Conservation (phyloP, 2,329 filamentous ascomycete genomes). For the Aspergillus sp. region DNA sequence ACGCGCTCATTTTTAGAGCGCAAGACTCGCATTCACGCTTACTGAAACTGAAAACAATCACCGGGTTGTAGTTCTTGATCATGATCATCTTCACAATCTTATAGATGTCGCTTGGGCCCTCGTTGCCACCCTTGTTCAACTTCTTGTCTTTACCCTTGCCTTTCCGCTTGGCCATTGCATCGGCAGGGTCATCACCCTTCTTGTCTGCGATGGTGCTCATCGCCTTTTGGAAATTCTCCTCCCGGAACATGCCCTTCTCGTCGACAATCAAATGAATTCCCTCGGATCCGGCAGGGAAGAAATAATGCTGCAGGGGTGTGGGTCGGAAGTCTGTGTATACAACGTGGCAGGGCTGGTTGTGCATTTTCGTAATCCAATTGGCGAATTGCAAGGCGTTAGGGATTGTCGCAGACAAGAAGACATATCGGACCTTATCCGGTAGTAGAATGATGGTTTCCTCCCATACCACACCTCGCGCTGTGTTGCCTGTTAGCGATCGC, state of each 20-base stretch:
- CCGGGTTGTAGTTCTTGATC: conserved; percentile 93
- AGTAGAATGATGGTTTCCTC: conserved; percentile 98
- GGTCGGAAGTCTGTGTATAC: conserved; percentile 98
- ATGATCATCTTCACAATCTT: conserved; percentile 99
- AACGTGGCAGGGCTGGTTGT: conserved; percentile 96
- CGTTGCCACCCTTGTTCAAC: conserved; percentile 78
- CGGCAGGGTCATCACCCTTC: conserved; percentile 78
- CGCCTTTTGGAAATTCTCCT: conserved; percentile 95
- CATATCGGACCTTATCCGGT: conserved; percentile 97
- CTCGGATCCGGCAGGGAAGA: conserved; percentile 88
- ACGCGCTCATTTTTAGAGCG: conserved; percentile 79
- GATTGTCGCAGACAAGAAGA: conserved; percentile 96
- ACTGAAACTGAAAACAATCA: conserved; percentile 99
- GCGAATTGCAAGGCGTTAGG: conserved; percentile 99
- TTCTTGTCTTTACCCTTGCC: conserved; percentile 92
- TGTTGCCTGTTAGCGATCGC: conserved; percentile 16
- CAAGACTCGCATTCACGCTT: conserved; percentile 94
- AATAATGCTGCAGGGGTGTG: conserved; percentile 95
- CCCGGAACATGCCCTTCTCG: conserved; percentile 92
- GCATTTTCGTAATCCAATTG: conserved; percentile 98
- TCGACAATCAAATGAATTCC: conserved; percentile 94
- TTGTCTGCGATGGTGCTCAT: conserved; percentile 88
- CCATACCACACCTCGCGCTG: conserved; percentile 89
- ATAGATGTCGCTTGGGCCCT: conserved; percentile 78
- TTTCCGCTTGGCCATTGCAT: conserved; percentile 75